These are phyloP conservation scores for Psidium friedrichsthalianum DNA, from an alignment of 345 rosid species.

Conservation along the genomic window DNA sequence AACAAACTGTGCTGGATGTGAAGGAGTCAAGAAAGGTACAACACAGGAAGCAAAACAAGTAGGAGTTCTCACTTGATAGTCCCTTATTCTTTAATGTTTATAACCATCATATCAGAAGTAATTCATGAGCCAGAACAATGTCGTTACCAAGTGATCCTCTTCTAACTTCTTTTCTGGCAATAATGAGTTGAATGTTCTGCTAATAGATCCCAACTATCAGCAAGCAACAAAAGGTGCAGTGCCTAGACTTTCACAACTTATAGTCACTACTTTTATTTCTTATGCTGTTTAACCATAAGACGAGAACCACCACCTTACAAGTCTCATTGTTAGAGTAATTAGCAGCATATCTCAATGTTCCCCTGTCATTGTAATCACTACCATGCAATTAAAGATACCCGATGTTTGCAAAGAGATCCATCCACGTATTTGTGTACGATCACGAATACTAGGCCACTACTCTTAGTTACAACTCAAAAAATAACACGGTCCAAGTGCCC, in stretches of 20 bases:
- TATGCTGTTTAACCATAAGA: background rate
- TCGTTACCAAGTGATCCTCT: background rate
- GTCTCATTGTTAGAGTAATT: background rate
- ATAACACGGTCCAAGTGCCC: background rate
- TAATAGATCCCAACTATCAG: background rate
- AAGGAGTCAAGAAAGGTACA: background rate
- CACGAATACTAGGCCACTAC: background rate
- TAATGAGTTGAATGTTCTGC: background rate
- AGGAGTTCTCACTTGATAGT: background rate
- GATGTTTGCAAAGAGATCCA: background rate
- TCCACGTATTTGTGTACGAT: background rate
- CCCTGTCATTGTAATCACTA: background rate
- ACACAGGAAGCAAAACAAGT: background rate
- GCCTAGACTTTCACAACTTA: background rate
- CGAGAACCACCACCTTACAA: background rate
- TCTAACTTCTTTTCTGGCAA: background rate
- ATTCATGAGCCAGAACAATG: background rate
- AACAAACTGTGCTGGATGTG: background rate
- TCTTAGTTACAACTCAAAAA: background rate
- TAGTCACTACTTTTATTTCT: background rate
- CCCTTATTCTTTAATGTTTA: background rate
- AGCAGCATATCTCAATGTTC: background rate
- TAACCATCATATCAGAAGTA: background rate
- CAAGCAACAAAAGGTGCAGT: background rate
- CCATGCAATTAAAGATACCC: background rate